Conservation (phyloP, 1,284 basidiomycete species). For the Cutaneotrichosporon cyanovorans region DNA sequence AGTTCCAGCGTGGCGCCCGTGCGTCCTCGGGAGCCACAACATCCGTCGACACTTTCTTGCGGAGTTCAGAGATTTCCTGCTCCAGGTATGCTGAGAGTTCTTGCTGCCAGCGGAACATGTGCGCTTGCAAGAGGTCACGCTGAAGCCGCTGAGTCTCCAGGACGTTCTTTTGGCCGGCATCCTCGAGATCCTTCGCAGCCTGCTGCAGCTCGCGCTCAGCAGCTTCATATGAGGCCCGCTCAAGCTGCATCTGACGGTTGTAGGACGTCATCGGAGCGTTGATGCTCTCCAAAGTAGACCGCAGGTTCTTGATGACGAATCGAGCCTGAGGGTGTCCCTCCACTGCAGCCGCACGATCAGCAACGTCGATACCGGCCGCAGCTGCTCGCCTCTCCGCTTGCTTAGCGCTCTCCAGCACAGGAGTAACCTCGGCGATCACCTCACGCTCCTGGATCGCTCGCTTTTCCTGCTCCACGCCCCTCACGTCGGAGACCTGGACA, state of each 20-base stretch:
- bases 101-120: slow-evolving; percentile 86
- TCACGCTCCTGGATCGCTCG: slow-evolving; percentile 23
- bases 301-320: slow-evolving; percentile 58
- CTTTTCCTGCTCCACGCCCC: slow-evolving; percentile 19
- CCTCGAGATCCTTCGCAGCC: slow-evolving; percentile 56
- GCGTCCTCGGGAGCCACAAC: slow-evolving; percentile 4
- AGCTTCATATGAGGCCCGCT: slow-evolving; percentile 75
- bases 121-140: slow-evolving; percentile 57
- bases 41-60: slow-evolving; percentile 40
- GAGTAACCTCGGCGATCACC: slow-evolving; percentile 30
- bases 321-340: slow-evolving; percentile 20
- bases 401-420: slow-evolving; percentile 23
- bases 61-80: slow-evolving; percentile 54
- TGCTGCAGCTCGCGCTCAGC: slow-evolving; percentile 65
- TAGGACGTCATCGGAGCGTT: slow-evolving; percentile 54
- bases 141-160: slow-evolving; percentile 18
- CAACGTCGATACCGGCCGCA: slow-evolving; percentile 1
- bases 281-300: slow-evolving; percentile 56
- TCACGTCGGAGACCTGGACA: slow-evolving; percentile 20
- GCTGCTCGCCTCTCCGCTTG: slow-evolving; percentile 2
- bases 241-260: slow-evolving; percentile 72
- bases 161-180: slow-evolving; percentile 53
- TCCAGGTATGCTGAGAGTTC: slow-evolving; percentile 55
- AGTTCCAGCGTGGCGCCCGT: slow-evolving; percentile 10
- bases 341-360: neutral